Conservation (phyloP, 495 filamentous ascomycete species). For the Penicillium diatomitis region DNA sequence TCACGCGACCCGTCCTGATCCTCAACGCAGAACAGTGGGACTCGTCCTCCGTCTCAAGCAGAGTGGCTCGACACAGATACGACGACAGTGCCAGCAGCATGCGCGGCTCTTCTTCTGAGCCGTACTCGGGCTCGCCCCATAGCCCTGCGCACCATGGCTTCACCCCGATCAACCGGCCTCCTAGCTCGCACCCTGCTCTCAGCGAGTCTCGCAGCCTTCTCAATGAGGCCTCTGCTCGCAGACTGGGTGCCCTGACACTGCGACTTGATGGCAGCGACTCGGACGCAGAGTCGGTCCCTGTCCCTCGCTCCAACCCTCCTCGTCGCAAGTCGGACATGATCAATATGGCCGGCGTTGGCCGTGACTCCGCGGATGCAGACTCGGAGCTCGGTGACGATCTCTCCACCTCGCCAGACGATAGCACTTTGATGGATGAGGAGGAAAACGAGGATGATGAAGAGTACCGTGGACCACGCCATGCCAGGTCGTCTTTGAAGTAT, state of each 20-base stretch:
- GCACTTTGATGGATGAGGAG: background rate
- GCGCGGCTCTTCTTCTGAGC: conserved; percentile 19
- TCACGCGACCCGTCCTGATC: too few species aligned
- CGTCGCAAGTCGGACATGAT: background rate
- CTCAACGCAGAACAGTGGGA: too few species aligned
- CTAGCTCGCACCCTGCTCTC: conserved; percentile 12
- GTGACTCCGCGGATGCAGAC: background rate
- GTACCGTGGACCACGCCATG: conserved; percentile 2
- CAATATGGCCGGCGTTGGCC: background rate
- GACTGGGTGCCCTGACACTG: background rate
- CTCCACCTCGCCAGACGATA: conserved; percentile 2
- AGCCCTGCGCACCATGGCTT: conserved; percentile 20
- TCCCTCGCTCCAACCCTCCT: background rate
- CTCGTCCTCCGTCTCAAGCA: background rate
- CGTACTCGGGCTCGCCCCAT: conserved; percentile 22
- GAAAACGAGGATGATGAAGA: conserved; percentile 16
- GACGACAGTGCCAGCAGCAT: conserved; percentile 14
- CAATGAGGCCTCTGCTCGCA: conserved; percentile 4
- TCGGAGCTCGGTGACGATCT: background rate
- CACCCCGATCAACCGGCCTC: conserved; percentile 27
- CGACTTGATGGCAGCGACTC: conserved; percentile 6
- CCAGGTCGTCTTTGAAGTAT: background rate
- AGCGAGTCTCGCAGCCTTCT: conserved; percentile 2
- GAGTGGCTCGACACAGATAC: conserved; percentile 10
- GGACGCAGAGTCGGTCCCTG: conserved; percentile 2